Conservation (phyloP, 208 protist species). For the Leishmania arabica region DNA sequence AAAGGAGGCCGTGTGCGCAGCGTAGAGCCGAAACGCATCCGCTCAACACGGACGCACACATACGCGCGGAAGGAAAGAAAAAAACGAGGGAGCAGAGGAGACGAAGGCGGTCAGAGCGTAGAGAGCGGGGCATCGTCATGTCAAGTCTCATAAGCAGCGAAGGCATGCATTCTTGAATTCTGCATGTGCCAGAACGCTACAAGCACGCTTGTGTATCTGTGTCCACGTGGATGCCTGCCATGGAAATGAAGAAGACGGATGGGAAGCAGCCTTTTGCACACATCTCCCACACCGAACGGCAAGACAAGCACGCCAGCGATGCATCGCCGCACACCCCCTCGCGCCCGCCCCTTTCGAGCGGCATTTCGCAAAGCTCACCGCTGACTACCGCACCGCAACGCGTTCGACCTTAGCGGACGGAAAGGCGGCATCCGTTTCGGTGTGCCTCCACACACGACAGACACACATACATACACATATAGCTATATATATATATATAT, state of each 20-base stretch:
- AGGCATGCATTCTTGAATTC: neutral
- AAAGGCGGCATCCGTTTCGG: neutral
- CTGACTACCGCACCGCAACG: neutral
- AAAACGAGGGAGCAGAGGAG: slow-evolving; percentile 5
- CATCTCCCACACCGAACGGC: neutral
- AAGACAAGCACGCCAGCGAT: neutral
- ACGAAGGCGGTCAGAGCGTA: neutral
- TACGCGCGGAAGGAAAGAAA: neutral
- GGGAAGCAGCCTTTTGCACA: neutral
- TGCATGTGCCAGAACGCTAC: neutral
- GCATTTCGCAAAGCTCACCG: neutral
- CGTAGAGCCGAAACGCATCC: neutral
- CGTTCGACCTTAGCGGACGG: neutral
- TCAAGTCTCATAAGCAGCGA: neutral
- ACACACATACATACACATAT: neutral
- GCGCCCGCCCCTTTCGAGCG: neutral
- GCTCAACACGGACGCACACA: neutral
- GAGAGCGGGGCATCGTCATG: neutral
- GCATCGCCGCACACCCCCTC: neutral
- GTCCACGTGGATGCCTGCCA: neutral
- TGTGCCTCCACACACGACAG: neutral
- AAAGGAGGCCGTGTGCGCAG: neutral
- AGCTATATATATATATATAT: neutral
- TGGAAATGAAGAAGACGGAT: neutral
- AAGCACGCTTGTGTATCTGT: neutral